These are phyloP conservation scores for Mitragyna speciosa DNA, from an alignment of 257 asterid genomes.

Conservation along the genomic window DNA sequence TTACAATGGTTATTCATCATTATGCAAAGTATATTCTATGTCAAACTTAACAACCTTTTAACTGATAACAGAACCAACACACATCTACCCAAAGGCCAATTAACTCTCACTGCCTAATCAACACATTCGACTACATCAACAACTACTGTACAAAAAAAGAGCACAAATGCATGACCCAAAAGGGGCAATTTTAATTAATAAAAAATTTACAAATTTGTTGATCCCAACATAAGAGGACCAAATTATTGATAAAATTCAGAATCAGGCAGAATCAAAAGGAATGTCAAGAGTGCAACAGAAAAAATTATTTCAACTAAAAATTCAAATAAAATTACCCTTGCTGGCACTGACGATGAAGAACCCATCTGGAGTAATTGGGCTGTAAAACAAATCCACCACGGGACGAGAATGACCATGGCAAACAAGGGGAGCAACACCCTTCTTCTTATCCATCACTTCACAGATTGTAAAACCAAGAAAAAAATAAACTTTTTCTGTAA, in stretches of 20 bases:
- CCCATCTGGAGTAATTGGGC: conserved; percentile 95
- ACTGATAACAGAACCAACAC: background rate
- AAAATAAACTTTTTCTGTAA: conserved; percentile 7
- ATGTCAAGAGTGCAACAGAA: background rate
- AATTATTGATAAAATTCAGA: background rate
- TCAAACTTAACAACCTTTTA: background rate
- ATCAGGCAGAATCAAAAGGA: background rate
- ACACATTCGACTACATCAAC: background rate
- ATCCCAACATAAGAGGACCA: too few species aligned
- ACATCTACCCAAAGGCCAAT: background rate
- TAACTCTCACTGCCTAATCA: background rate
- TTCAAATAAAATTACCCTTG: conserved; percentile 63
- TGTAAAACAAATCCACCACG: conserved; percentile 95
- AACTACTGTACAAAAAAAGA: background rate
- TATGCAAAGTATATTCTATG: background rate
- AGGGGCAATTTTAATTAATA: too few species aligned
- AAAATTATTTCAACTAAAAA: background rate
- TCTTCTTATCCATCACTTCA: conserved; percentile 82
- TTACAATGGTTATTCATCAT: conserved; percentile 8
- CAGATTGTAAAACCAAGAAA: conserved; percentile 21
- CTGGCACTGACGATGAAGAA: conserved; percentile 96
- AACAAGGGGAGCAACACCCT: conserved; percentile 80
- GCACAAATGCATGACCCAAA: background rate
- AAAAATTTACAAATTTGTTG: too few species aligned
- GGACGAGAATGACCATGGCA: conserved; percentile 99